Evolutionary conservation across 2,329 filamentous ascomycete species (phyloP).

Genomic region (Cladosporium cucumerinum): DNA sequence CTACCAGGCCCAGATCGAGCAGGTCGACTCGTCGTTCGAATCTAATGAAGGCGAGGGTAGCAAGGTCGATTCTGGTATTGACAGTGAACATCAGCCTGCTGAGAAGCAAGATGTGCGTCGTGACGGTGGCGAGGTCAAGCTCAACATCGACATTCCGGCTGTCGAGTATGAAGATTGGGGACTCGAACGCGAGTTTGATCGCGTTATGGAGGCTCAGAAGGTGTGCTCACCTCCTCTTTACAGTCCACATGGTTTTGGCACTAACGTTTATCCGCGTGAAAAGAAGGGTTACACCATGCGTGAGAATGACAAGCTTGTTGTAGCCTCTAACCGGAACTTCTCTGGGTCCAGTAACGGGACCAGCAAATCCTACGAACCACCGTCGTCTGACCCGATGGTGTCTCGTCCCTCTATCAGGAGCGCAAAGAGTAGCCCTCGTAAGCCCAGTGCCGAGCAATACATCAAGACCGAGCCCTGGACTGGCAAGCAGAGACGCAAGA

Average conservation of each 20-base stretch:
- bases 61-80: constrained; percentile 29
- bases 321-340: constrained; percentile 69
- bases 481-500: constrained; percentile 67
- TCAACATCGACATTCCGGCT: constrained; percentile 69
- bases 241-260: constrained; percentile 28
- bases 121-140: constrained; percentile 23
- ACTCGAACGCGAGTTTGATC: constrained; percentile 87
- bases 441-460: constrained; percentile 74
- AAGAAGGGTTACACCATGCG: constrained; percentile 99
- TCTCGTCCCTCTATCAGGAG: constrained; percentile 37
- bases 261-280: constrained; percentile 52
- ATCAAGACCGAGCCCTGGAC: constrained; percentile 99
- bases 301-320: constrained; percentile 94
- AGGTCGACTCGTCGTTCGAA: constrained; percentile 23
- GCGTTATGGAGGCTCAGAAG: constrained; percentile 96
- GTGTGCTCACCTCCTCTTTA: constrained; percentile 51
- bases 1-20: constrained; percentile 26
- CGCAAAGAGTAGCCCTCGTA: constrained; percentile 71
- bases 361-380: constrained; percentile 44
- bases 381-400: not conserved
- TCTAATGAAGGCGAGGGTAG: constrained; percentile 27
- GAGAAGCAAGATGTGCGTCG: constrained; percentile 19
- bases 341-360: constrained; percentile 37
- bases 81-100: constrained; percentile 17
- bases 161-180: constrained; percentile 63